Conservation (phyloP, 202 grass and related monocot genomes). For the Miscanthus sacchariflorus region DNA sequence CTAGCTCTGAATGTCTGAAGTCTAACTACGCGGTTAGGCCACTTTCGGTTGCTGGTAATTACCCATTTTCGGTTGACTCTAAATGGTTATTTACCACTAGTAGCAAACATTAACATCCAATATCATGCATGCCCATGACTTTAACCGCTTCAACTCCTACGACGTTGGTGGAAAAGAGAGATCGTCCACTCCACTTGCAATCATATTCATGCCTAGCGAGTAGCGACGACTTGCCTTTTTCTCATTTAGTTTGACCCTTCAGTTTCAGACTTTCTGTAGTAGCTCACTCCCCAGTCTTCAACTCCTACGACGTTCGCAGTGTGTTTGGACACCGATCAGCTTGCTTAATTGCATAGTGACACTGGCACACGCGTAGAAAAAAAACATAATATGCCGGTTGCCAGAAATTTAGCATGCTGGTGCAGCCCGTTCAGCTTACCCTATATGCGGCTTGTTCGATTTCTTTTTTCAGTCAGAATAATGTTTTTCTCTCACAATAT, state of each 20-base stretch:
- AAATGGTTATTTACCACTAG: conserved; percentile 5
- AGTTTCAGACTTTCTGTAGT: conserved; percentile 10
- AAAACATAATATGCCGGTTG: neutral
- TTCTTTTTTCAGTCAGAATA: too few relatives aligned
- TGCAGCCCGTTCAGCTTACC: too few relatives aligned
- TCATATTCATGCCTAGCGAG: neutral
- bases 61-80: conserved; percentile 29
- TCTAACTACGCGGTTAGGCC: conserved; percentile 39
- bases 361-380: neutral
- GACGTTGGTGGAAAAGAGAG: conserved; percentile 30
- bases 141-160: conserved; percentile 31
- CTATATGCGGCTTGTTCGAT: too few relatives aligned
- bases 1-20: neutral
- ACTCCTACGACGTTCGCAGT: too few relatives aligned
- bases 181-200: conserved; percentile 51
- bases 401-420: neutral
- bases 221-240: conserved; percentile 13
- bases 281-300: neutral
- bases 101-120: neutral
- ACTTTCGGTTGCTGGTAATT: conserved; percentile 11
- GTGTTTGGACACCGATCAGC: neutral
- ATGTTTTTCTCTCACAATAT: too few relatives aligned
- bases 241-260: conserved; percentile 26
- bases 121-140: neutral
- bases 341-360: conserved; percentile 27